Evolutionary conservation across 495 filamentous ascomycete species (phyloP).

Genomic region (Penicillium salamii): DNA sequence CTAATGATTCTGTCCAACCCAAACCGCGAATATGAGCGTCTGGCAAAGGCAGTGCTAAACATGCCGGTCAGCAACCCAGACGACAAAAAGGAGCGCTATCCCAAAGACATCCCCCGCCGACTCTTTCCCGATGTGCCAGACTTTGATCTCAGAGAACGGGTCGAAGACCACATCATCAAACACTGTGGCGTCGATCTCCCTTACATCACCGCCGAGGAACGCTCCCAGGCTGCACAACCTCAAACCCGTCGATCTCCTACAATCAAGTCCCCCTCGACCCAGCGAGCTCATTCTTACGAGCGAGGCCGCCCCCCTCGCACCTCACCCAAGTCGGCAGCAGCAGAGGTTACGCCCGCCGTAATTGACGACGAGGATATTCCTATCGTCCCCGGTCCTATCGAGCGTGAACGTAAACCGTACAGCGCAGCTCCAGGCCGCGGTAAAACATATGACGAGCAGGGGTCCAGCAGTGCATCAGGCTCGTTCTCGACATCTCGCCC

Average conservation of each 20-base stretch:
- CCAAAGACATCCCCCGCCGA: constrained; percentile 71
- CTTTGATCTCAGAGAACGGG: constrained; percentile 33
- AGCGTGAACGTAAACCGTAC: constrained; percentile 64
- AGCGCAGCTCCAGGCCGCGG: constrained; percentile 53
- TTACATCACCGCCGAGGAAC: constrained; percentile 37
- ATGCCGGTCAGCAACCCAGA: constrained; percentile 77
- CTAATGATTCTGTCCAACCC: constrained; percentile 74
- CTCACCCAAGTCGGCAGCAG: background rate
- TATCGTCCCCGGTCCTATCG: constrained; percentile 48
- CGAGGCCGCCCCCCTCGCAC: constrained; percentile 52
- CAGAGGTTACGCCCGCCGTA: constrained; percentile 22
- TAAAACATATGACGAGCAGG: constrained; percentile 51
- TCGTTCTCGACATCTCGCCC: constrained; percentile 30
- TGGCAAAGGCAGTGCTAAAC: constrained; percentile 67
- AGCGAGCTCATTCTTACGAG: constrained; percentile 38
- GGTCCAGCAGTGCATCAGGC: constrained; percentile 22
- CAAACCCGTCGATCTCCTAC: constrained; percentile 14
- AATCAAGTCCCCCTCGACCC: constrained; percentile 14
- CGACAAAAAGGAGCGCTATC: constrained; percentile 70
- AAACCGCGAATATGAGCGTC: constrained; percentile 69
- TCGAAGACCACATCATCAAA: constrained; percentile 44
- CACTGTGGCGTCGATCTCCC: constrained; percentile 51
- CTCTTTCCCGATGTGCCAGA: constrained; percentile 59
- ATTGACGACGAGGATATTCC: constrained; percentile 46
- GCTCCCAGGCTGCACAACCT: constrained; percentile 26